Conservation (phyloP, 192 early-diverging fungal species). For the Radiomyces spectabilis region DNA sequence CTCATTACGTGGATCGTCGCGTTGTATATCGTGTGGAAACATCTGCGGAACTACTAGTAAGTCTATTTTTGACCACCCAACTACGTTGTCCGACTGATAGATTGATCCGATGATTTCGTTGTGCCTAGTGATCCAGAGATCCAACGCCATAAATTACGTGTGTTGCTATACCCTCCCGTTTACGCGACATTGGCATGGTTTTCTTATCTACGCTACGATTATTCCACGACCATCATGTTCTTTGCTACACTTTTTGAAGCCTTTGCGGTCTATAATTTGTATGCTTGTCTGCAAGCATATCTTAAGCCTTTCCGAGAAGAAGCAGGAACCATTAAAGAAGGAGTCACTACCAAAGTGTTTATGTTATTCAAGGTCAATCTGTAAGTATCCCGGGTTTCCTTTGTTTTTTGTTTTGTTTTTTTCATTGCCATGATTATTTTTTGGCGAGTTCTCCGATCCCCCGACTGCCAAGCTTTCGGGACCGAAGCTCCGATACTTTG, state of each 20-base stretch:
- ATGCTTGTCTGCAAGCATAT: slow-evolving; percentile 20
- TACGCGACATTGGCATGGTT: slow-evolving; percentile 25
- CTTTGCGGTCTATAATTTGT: slow-evolving; percentile 30
- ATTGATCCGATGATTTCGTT: not conserved
- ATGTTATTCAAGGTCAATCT: slow-evolving; percentile 15
- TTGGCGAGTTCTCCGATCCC: no score
- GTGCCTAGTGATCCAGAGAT: slow-evolving; percentile 13
- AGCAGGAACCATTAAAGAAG: slow-evolving; percentile 13
- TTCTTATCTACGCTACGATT: slow-evolving; percentile 16
- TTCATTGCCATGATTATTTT: not conserved
- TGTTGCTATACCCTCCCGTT: slow-evolving; percentile 24
- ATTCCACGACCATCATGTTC: slow-evolving; percentile 23
- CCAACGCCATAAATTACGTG: slow-evolving; percentile 27
- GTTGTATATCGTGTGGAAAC: not conserved
- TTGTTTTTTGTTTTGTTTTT: no score
- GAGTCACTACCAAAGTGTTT: slow-evolving; percentile 15
- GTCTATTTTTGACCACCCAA: not conserved
- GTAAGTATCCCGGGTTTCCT: slow-evolving; percentile 4
- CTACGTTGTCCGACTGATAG: not conserved
- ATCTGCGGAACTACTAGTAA: slow-evolving; percentile 3
- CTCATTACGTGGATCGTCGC: slow-evolving; percentile 1
- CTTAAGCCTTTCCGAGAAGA: slow-evolving; percentile 22
- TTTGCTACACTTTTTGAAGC: slow-evolving; percentile 27
- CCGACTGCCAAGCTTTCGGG: not conserved
- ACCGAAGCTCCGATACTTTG: not conserved